Conservation (phyloP, 1,284 basidiomycete species). For the Trichosporon faecale region DNA sequence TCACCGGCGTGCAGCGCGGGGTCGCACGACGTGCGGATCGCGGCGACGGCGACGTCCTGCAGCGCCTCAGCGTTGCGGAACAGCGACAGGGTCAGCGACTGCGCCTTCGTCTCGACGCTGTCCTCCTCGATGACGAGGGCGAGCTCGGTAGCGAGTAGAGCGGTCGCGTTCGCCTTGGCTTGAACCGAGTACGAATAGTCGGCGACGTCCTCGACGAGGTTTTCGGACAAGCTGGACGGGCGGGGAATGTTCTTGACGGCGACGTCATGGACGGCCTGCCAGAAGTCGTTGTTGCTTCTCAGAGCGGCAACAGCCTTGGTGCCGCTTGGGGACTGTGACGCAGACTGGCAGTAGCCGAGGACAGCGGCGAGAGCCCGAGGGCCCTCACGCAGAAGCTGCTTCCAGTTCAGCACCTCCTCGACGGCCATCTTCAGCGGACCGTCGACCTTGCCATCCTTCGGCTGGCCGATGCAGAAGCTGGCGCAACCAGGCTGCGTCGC, state of each 20-base stretch:
- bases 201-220: slow-evolving; percentile 38
- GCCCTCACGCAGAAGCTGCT: slow-evolving; percentile 66
- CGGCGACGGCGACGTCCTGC: slow-evolving; percentile 35
- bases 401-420: slow-evolving; percentile 62
- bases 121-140: slow-evolving; percentile 31
- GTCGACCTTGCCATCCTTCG: slow-evolving; percentile 48
- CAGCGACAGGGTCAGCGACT: slow-evolving; percentile 36
- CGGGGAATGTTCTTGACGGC: slow-evolving; percentile 36
- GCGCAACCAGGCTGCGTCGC: slow-evolving; percentile 85
- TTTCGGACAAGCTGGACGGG: slow-evolving; percentile 40
- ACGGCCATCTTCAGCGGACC: slow-evolving; percentile 56
- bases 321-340: slow-evolving; percentile 47
- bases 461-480: slow-evolving; percentile 71
- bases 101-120: slow-evolving; percentile 35
- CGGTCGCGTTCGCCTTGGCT: slow-evolving; percentile 45
- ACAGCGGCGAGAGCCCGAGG: slow-evolving; percentile 72
- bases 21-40: slow-evolving; percentile 37
- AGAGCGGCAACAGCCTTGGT: slow-evolving; percentile 28
- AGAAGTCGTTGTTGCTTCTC: slow-evolving; percentile 34
- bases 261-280: slow-evolving; percentile 41
- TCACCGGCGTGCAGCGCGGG: slow-evolving; percentile 44
- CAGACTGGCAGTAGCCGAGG: slow-evolving; percentile 71
- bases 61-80: slow-evolving; percentile 45
- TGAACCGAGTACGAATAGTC: slow-evolving; percentile 62
- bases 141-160: slow-evolving; percentile 39